Percentiles rank a stretch among this genome's conserved stretches.
phyloP scores from a whole-genome alignment of 2,329 filamentous ascomycete genomes.

The Aspergillus caelatus region DNA sequence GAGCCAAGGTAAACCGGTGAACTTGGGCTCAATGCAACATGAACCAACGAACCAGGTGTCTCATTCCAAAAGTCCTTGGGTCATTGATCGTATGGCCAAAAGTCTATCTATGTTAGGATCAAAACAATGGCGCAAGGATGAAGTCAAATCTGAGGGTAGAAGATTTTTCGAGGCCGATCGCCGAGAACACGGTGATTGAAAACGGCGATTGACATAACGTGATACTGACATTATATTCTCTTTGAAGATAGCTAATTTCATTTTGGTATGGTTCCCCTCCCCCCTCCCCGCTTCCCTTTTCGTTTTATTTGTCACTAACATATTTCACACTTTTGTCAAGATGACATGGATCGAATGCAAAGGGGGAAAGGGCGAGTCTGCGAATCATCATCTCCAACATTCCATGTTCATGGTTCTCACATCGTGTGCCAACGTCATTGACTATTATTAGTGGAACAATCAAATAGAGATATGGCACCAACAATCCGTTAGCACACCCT shows the following conservation, averaged over 20 bases:
- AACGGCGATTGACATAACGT: background rate
- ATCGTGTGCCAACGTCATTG: slow-evolving; percentile 11
- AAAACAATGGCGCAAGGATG: slow-evolving; percentile 12
- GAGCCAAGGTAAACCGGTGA: background rate
- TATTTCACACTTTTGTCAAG: background rate
- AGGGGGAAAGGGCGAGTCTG: background rate
- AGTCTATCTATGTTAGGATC: background rate
- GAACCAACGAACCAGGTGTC: background rate
- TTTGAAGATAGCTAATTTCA: too few relatives aligned
- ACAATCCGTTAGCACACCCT: background rate
- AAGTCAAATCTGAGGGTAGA: slow-evolving; percentile 3
- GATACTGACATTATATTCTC: background rate
- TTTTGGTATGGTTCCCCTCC: background rate
- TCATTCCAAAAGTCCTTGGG: background rate
- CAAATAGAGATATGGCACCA: background rate
- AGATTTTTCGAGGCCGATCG: background rate
- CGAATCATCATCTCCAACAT: background rate
- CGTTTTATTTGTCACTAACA: background rate
- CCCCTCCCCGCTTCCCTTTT: too few relatives aligned
- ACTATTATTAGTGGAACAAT: slow-evolving; percentile 5
- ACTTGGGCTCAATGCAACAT: background rate
- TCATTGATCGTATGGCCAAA: slow-evolving; percentile 4
- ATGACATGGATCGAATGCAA: background rate
- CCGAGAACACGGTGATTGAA: background rate
- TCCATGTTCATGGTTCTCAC: background rate